Conservation (phyloP, 345 rosid genomes). For the Linum usitatissimum region DNA sequence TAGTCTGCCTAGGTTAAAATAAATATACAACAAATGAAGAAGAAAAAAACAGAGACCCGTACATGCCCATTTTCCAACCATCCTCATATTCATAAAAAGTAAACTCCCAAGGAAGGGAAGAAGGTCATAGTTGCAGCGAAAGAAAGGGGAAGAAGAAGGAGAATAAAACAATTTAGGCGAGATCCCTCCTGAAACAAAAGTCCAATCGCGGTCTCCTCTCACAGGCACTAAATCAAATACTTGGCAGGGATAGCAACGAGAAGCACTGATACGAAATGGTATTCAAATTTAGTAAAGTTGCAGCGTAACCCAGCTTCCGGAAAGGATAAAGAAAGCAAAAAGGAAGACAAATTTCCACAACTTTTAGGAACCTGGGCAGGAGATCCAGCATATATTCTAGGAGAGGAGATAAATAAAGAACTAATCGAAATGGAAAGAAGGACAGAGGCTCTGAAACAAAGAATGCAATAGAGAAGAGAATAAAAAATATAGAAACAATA, state of each 20-base stretch:
- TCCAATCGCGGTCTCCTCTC: neutral
- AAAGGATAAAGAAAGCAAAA: too few species aligned
- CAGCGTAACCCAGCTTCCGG: neutral
- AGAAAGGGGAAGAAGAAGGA: neutral
- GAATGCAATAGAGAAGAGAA: neutral
- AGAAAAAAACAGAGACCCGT: neutral
- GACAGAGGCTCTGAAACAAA: neutral
- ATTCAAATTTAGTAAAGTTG: neutral
- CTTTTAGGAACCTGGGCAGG: neutral
- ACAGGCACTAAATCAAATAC: neutral
- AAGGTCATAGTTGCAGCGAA: neutral
- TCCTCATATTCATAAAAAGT: neutral
- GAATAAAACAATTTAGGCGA: neutral
- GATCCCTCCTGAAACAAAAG: slow-evolving; percentile 5
- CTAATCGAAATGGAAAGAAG: neutral
- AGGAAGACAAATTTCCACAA: too few species aligned
- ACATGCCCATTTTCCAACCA: neutral
- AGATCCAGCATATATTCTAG: neutral
- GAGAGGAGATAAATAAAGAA: neutral
- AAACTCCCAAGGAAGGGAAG: neutral
- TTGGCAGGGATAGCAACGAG: neutral
- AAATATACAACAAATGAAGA: neutral
- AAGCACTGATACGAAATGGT: neutral
- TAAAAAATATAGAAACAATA: neutral
- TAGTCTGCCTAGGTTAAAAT: neutral